These are phyloP conservation scores for Eremomyces bilateralis DNA, from an alignment of 495 filamentous ascomycete species.

Conservation along the genomic window DNA sequence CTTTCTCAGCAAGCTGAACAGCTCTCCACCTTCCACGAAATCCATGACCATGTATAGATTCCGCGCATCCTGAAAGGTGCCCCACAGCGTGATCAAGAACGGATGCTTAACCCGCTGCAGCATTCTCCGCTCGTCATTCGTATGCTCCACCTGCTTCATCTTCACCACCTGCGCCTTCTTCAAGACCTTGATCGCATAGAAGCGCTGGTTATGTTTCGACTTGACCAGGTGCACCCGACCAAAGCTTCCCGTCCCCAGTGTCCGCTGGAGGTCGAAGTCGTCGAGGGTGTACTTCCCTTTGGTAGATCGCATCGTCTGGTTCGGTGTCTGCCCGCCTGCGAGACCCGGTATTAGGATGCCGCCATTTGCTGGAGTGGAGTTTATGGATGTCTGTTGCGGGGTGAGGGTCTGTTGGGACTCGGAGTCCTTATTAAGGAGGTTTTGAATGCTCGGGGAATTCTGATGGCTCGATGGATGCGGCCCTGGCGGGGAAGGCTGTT, in stretches of 20 bases:
- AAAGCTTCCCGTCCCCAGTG: conserved; percentile 90
- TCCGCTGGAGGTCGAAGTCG: conserved; percentile 75
- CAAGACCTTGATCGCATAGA: conserved; percentile 93
- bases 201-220: conserved; percentile 88
- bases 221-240: conserved; percentile 90
- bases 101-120: conserved; percentile 87
- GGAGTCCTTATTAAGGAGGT: conserved; percentile 37
- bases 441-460: conserved; percentile 45
- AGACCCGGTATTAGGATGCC: not conserved
- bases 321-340: not conserved
- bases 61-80: conserved; percentile 84
- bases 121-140: conserved; percentile 93
- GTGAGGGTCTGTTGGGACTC: conserved; percentile 13
- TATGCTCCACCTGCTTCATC: conserved; percentile 99
- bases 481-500: conserved; percentile 16
- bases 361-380: conserved; percentile 9
- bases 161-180: conserved; percentile 98
- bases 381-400: not conserved
- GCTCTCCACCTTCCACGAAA: conserved; percentile 96
- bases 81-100: conserved; percentile 94
- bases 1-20: conserved; percentile 87
- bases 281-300: conserved; percentile 93
- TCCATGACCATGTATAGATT: conserved; percentile 99
- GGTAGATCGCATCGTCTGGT: conserved; percentile 35
- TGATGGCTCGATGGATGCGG: conserved; percentile 23